phyloP scores from a whole-genome alignment of 2,329 filamentous ascomycete species.

The Pestalotiopsis sp. region DNA sequence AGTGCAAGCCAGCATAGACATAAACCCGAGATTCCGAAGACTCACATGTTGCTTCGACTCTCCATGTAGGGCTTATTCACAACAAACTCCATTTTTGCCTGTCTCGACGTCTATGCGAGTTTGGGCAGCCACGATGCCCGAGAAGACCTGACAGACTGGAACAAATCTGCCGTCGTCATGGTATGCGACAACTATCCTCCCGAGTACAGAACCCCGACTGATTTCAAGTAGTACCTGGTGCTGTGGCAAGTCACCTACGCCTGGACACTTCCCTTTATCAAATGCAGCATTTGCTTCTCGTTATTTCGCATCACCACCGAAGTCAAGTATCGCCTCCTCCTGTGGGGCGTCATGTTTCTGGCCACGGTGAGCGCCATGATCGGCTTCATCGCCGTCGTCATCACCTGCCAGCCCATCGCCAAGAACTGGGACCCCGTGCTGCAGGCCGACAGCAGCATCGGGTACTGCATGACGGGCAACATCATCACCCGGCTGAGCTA shows the following conservation, averaged over 20 bases:
- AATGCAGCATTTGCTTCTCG: conserved; percentile 11
- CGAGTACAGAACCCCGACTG: background rate
- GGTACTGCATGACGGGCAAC: background rate
- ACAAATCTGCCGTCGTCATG: conserved; percentile 1
- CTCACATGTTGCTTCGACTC: background rate
- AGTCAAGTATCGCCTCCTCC: background rate
- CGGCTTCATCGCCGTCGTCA: conserved; percentile 11
- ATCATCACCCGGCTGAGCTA: conserved; percentile 6
- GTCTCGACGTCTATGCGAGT: background rate
- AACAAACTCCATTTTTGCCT: background rate
- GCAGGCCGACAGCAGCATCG: background rate
- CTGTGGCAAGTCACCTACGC: conserved; percentile 7
- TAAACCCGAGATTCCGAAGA: too few species aligned
- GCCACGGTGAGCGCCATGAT: conserved; percentile 2
- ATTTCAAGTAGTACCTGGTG: background rate
- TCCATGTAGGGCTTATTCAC: background rate
- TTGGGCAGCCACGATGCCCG: background rate
- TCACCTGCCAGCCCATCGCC: conserved; percentile 4
- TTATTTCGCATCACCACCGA: conserved; percentile 8
- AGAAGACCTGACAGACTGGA: conserved; percentile 1
- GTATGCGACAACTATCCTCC: background rate
- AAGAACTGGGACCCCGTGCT: conserved; percentile 6
- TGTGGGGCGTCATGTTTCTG: conserved; percentile 1
- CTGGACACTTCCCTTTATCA: conserved; percentile 9
- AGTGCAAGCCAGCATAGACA: too few species aligned